Percentiles rank a stretch among this genome's conserved stretches.
Evolutionary conservation across 495 filamentous ascomycete genomes (phyloP).

Genomic region (Hypomontagnella submonticulosa): DNA sequence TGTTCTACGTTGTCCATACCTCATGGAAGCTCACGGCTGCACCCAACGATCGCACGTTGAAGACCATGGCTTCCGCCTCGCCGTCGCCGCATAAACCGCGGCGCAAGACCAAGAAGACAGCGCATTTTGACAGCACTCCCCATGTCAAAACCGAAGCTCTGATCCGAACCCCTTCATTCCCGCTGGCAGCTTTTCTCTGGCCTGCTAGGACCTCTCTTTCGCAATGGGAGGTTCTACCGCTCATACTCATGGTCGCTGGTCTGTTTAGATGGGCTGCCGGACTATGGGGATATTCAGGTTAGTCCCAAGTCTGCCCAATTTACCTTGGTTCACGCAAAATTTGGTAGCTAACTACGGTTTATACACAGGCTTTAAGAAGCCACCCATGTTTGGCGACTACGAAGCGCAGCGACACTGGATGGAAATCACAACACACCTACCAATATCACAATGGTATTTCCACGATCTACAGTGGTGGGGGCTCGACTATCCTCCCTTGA

Average conservation of each 20-base stretch:
- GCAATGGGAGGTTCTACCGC: conserved; percentile 91
- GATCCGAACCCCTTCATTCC: conserved; percentile 70
- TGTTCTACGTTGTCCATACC: conserved; percentile 1
- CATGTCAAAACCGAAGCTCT: conserved; percentile 49
- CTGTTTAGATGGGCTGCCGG: conserved; percentile 93
- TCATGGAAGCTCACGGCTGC: neutral
- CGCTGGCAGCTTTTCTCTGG: conserved; percentile 91
- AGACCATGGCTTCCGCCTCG: conserved; percentile 55
- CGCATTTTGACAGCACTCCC: conserved; percentile 41
- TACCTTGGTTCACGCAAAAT: neutral
- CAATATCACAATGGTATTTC: conserved; percentile 95
- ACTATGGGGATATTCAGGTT: conserved; percentile 94
- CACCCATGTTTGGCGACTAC: conserved; percentile 96
- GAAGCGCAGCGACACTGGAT: conserved; percentile 99
- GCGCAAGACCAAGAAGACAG: conserved; percentile 58
- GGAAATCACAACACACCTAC: conserved; percentile 91
- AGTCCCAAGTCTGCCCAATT: conserved; percentile 9
- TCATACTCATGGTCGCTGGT: conserved; percentile 88
- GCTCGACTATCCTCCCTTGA: conserved; percentile 95
- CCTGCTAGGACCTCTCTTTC: conserved; percentile 83
- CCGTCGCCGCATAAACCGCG: conserved; percentile 63
- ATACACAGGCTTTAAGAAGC: conserved; percentile 73
- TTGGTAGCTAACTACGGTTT: conserved; percentile 12
- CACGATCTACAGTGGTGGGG: conserved; percentile 98
- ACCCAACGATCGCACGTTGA: conserved; percentile 40